These are phyloP conservation scores for Oryza glaberrima DNA, from an alignment of 176 grass and related monocot genomes.

Conservation along the genomic window DNA sequence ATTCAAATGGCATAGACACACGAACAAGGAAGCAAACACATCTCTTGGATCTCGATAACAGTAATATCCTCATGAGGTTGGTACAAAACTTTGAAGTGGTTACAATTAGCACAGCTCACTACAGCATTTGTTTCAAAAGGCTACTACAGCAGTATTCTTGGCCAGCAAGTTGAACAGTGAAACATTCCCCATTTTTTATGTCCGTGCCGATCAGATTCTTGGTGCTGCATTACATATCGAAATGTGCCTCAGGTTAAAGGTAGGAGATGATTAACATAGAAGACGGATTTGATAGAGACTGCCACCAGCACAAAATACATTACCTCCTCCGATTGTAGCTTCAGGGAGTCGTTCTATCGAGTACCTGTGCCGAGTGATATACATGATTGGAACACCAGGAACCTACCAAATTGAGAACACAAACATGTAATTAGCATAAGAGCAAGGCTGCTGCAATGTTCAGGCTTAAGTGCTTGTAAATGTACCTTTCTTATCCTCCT, in stretches of 20 bases:
- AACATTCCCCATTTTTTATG: background rate
- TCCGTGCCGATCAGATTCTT: constrained; percentile 50
- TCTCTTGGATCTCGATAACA: background rate
- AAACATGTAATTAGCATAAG: background rate
- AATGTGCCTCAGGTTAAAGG: constrained; percentile 9
- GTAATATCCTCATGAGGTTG: background rate
- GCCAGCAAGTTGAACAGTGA: background rate
- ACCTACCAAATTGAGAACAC: constrained; percentile 46
- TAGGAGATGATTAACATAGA: background rate
- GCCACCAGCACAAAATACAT: background rate
- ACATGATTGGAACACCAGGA: constrained; percentile 93
- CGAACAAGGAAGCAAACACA: background rate
- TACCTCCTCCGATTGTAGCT: constrained; percentile 91
- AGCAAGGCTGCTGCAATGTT: background rate
- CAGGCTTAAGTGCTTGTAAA: background rate
- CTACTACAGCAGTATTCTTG: background rate
- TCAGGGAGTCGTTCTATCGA: constrained; percentile 88
- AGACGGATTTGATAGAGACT: constrained; percentile 2
- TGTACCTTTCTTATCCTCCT: constrained; percentile 88
- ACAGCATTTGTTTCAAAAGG: background rate
- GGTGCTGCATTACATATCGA: constrained; percentile 58
- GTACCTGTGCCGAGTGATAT: constrained; percentile 77
- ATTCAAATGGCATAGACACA: too few relatives aligned
- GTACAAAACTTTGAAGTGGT: constrained; percentile 18
- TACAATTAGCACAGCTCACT: constrained; percentile 13